Evolutionary conservation across 176 grass and related monocot genomes (phyloP), one percentile per base, ranked within the genome.

Genomic region (Pontederia paniculata): DNA sequence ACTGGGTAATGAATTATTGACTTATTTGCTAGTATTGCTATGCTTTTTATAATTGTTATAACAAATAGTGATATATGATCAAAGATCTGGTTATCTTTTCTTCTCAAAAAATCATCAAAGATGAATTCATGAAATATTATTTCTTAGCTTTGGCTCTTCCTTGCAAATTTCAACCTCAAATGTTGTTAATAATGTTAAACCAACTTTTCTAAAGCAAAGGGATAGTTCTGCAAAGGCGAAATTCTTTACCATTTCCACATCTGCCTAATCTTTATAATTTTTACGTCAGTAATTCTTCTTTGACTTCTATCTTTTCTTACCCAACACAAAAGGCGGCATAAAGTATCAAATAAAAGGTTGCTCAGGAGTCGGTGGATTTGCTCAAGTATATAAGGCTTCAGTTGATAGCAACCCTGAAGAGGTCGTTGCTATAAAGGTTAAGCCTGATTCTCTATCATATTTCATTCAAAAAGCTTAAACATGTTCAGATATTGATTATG

Each of bases 311-410:
- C 52, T 72, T 48, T 55, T 71, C n/a, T 54, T 42, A 63, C 11
- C 68, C 5, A 37, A 37, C 28, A 37, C 7, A 37, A 37, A 69
- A 90, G 91, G 86, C 76, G 77, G 80, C 19, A 65, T 20, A 42
- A 97, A 97, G 54, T 97, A 97, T 48, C 82, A 81, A 28, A 90
- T 97, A 19, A 98, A 90, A 78, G 93, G 93, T 17, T 84, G 74
- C 51, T 57, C 86, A 54, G 86, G 93, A 15, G n/a, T 60, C 66
- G 93, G 93, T 71, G 83, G 79, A 64, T 91, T 91, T 80, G 86
- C 83, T 5, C 68, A 84, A 70, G 78, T 98, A 60, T 98, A 81
- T 60, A 98, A 98, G 71, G 83, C 93, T 45, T 79, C 44, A 52
- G 55, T 88, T 72, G 93, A 84, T 54, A 62, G 83, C 50, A 77